Conservation (phyloP, 306 rosid genomes). For the Cicer chorassanicum region DNA sequence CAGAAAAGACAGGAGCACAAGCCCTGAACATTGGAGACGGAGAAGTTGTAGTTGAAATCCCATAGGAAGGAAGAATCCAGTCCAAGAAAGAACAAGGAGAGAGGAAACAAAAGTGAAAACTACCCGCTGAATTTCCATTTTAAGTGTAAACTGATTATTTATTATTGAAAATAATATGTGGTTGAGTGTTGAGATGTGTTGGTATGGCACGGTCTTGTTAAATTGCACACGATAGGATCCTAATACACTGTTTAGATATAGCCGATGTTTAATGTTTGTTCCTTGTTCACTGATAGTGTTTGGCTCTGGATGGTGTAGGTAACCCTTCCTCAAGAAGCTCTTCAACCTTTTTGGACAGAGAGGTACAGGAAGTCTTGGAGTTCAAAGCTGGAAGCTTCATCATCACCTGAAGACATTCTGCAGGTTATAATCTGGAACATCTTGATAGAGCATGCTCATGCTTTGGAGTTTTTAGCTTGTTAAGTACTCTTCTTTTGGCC, state of each 20-base stretch:
- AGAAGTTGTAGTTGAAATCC: conserved; percentile 55
- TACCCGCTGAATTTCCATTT: neutral
- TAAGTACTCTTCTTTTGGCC: conserved; percentile 29
- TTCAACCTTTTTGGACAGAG: conserved; percentile 63
- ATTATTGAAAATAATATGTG: neutral
- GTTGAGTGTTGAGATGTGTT: conserved; percentile 15
- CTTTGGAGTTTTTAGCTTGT: conserved; percentile 21
- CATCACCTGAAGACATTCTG: conserved; percentile 68
- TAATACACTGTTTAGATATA: conserved; percentile 3
- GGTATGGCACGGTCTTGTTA: neutral
- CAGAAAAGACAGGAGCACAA: conserved; percentile 56
- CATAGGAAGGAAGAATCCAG: conserved; percentile 39
- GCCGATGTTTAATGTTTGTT: conserved; percentile 24
- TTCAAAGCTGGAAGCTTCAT: conserved; percentile 53
- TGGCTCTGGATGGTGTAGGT: conserved; percentile 54
- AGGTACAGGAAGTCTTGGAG: conserved; percentile 64
- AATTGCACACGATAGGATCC: neutral
- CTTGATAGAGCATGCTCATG: conserved; percentile 30
- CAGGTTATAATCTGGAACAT: conserved; percentile 56
- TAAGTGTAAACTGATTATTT: neutral
- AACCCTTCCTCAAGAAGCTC: conserved; percentile 67
- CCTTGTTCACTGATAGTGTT: conserved; percentile 29
- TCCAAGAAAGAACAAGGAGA: neutral
- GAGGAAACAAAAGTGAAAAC: conserved; percentile 14
- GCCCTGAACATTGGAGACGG: conserved; percentile 58